phyloP scores from a whole-genome alignment of 1,139 yeast species.

The Nakaseomyces delphensis region DNA sequence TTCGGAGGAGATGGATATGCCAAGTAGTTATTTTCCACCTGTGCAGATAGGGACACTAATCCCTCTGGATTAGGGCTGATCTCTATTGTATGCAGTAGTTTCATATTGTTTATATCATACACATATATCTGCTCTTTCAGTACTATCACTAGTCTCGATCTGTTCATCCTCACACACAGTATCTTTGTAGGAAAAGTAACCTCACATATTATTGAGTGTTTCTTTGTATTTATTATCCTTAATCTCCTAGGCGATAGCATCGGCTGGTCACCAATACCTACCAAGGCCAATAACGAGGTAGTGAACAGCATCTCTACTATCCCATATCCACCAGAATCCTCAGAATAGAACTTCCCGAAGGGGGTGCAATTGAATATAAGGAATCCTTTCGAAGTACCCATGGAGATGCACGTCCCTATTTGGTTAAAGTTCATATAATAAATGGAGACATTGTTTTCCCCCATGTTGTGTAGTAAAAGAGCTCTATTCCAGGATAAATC shows the following conservation, averaged over 20 bases:
- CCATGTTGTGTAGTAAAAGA: conserved; percentile 8
- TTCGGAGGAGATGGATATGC: conserved; percentile 80
- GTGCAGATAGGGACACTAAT: conserved; percentile 52
- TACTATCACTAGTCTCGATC: conserved; percentile 63
- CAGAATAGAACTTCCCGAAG: conserved; percentile 69
- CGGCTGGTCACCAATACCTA: conserved; percentile 80
- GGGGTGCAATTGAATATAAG: conserved; percentile 84
- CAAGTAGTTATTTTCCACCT: conserved; percentile 52
- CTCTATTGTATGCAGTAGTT: conserved; percentile 78
- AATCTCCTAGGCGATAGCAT: conserved; percentile 71
- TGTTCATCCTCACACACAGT: conserved; percentile 67
- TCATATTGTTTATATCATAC: conserved; percentile 84
- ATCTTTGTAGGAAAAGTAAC: conserved; percentile 82
- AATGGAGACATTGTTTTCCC: conserved; percentile 16
- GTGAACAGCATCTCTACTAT: conserved; percentile 87
- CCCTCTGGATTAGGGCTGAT: conserved; percentile 63
- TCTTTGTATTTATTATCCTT: conserved; percentile 73
- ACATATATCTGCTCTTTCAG: conserved; percentile 80
- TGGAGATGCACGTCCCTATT: conserved; percentile 78
- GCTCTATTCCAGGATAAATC: not conserved
- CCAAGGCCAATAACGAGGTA: conserved; percentile 79
- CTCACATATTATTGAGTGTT: conserved; percentile 65
- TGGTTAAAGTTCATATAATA: conserved; percentile 67
- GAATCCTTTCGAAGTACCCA: conserved; percentile 72
- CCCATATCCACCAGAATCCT: conserved; percentile 49